Percentiles rank a stretch among this genome's conserved stretches.
Conservation (phyloP, 1,284 basidiomycete genomes). For the Naganishia liquefaciens region DNA sequence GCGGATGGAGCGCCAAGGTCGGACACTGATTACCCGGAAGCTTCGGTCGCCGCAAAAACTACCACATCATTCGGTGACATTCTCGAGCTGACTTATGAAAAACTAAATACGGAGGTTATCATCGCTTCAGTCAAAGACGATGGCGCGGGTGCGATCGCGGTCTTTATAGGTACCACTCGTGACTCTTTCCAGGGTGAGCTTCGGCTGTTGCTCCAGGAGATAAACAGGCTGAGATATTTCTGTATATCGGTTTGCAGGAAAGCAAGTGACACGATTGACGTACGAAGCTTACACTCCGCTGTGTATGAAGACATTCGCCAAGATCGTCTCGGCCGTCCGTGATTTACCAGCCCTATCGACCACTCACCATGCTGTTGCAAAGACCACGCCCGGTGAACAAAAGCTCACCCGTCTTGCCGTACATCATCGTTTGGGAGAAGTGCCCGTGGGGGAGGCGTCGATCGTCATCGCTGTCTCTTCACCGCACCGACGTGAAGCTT, state of each 20-base stretch:
- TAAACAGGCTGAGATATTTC: background rate
- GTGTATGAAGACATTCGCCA: slow-evolving; percentile 32
- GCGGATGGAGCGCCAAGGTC: no score
- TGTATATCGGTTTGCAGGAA: slow-evolving; percentile 20
- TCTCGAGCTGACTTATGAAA: slow-evolving; percentile 64
- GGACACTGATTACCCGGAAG: slow-evolving; percentile 19
- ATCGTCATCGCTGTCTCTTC: slow-evolving; percentile 82
- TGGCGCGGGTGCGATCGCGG: slow-evolving; percentile 67
- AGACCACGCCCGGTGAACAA: slow-evolving; percentile 36
- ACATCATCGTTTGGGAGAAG: slow-evolving; percentile 75
- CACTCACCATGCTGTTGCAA: slow-evolving; percentile 37
- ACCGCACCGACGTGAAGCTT: slow-evolving; percentile 80
- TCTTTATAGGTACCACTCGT: slow-evolving; percentile 72
- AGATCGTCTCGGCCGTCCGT: slow-evolving; percentile 4
- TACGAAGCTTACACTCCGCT: slow-evolving; percentile 36
- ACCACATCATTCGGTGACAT: slow-evolving; percentile 54
- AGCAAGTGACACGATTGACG: slow-evolving; percentile 36
- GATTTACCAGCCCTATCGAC: slow-evolving; percentile 27
- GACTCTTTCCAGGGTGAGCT: slow-evolving; percentile 61
- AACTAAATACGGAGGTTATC: slow-evolving; percentile 63
- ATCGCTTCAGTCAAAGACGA: slow-evolving; percentile 64
- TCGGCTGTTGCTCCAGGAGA: background rate
- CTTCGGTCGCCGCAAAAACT: slow-evolving; percentile 25
- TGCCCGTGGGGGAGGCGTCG: slow-evolving; percentile 74
- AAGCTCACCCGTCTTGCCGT: slow-evolving; percentile 59